phyloP scores from a whole-genome alignment of 768 basidiomycete genomes.

The Leccinum longicurvipes region DNA sequence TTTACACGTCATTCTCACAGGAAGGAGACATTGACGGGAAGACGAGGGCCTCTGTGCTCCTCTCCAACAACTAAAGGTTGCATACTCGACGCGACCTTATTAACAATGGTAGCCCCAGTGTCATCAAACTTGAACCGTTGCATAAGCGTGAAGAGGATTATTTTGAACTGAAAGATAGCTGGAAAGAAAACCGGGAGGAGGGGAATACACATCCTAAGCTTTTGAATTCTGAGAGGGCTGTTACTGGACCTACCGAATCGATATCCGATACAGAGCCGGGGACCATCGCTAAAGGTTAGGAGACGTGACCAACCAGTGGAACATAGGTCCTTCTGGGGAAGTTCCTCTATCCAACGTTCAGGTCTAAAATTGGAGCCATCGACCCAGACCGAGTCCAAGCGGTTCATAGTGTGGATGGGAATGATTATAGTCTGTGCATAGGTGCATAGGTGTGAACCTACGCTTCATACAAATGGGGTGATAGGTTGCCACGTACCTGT shows the following conservation, averaged over 20 bases:
- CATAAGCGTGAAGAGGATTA: constrained; percentile 1
- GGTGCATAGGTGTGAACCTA: no score
- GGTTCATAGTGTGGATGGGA: constrained; percentile 1
- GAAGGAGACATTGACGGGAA: not conserved
- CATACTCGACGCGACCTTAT: constrained; percentile 5
- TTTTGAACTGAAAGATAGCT: constrained; percentile 7
- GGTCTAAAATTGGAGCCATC: constrained; percentile 1
- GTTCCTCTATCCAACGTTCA: constrained; percentile 1
- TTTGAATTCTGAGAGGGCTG: not conserved
- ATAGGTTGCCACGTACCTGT: not conserved
- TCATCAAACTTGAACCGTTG: constrained; percentile 3
- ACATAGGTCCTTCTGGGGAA: constrained; percentile 1
- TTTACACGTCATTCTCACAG: not conserved
- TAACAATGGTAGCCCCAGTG: not conserved
- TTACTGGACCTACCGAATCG: not conserved
- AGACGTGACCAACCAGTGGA: constrained; percentile 5
- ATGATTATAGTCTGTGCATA: constrained; percentile 1
- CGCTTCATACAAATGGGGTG: not conserved
- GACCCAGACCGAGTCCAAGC: not conserved
- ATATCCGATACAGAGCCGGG: constrained; percentile 6
- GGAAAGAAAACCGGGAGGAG: no score
- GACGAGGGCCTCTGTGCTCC: constrained; percentile 1
- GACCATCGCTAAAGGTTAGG: constrained; percentile 6
- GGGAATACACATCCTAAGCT: not conserved
- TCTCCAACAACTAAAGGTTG: constrained; percentile 8